Percentiles rank a stretch among this genome's conserved stretches.
These are phyloP conservation scores for Cinnamomum micranthum DNA, from an alignment of 164 flowering plant genomes.

Conservation along the genomic window DNA sequence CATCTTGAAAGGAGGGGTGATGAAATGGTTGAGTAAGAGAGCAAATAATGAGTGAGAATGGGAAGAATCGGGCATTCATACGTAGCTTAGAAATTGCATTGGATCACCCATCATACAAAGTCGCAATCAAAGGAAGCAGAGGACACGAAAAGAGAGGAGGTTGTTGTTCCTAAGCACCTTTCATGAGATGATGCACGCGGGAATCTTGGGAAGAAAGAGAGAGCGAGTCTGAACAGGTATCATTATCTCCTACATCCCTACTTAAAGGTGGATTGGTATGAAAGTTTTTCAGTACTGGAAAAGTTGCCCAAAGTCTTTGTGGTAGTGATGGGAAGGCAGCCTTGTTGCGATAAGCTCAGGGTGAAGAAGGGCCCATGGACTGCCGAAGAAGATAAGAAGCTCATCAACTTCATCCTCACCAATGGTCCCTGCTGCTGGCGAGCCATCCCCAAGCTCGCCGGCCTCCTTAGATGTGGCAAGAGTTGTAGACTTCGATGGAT, in stretches of 20 bases:
- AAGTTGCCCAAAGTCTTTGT: constrained; percentile 5
- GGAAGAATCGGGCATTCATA: not conserved
- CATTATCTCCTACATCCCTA: constrained; percentile 13
- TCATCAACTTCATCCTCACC: constrained; percentile 75
- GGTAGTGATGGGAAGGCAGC: constrained; percentile 74
- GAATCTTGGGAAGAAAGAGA: constrained; percentile 9
- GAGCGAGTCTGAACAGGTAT: constrained; percentile 1
- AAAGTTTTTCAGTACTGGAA: constrained; percentile 27
- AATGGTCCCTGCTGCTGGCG: constrained; percentile 96
- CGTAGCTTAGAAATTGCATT: not conserved
- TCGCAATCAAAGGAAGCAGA: constrained; percentile 21
- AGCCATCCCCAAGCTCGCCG: constrained; percentile 89
- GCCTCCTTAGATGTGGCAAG: constrained; percentile 85
- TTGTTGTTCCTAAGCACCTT: constrained; percentile 53
- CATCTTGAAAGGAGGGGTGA: constrained; percentile 16
- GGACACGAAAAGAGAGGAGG: constrained; percentile 26
- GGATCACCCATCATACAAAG: constrained; percentile 26
- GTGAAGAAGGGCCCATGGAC: constrained; percentile 99
- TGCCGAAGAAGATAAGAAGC: constrained; percentile 90
- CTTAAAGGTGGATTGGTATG: constrained; percentile 54
- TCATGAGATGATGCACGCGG: constrained; percentile 44
- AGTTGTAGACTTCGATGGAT: constrained; percentile 96
- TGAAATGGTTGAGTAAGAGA: constrained; percentile 48
- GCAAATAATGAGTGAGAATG: constrained; percentile 17
- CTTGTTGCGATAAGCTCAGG: constrained; percentile 89